Percentiles rank a stretch among this genome's conserved stretches.
These are phyloP conservation scores for Spencermartinsiella ligniputridi DNA, from an alignment of 1,139 yeast species.

Conservation along the genomic window DNA sequence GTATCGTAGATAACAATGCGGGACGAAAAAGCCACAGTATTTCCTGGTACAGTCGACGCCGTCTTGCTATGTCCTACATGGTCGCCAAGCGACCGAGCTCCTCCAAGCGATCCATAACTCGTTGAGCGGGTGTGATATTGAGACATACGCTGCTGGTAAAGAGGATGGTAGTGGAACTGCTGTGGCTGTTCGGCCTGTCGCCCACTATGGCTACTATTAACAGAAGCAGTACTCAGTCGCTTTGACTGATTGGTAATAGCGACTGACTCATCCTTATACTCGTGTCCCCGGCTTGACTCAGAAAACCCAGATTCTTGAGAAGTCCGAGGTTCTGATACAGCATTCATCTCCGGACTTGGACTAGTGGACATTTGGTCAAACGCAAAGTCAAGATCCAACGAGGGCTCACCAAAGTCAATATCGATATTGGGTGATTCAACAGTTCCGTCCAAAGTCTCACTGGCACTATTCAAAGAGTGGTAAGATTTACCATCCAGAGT, in stretches of 20 bases:
- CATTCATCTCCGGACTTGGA: not conserved
- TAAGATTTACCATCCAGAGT: not conserved
- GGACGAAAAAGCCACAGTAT: constrained; percentile 69
- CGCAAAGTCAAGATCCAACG: constrained; percentile 12
- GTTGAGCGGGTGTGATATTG: constrained; percentile 12
- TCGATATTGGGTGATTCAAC: not conserved
- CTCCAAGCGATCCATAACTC: constrained; percentile 11
- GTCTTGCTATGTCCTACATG: constrained; percentile 9
- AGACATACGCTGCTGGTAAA: constrained; percentile 21
- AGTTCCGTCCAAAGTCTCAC: not conserved
- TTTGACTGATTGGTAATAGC: not conserved
- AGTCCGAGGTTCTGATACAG: not conserved
- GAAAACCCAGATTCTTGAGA: constrained; percentile 1
- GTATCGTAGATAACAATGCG: constrained; percentile 84
- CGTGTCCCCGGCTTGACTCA: not conserved
- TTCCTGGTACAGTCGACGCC: constrained; percentile 13
- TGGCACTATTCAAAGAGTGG: constrained; percentile 3
- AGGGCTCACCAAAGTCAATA: constrained; percentile 7
- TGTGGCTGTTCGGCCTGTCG: constrained; percentile 8
- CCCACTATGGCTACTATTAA: constrained; percentile 3
- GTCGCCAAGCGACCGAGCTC: constrained; percentile 2
- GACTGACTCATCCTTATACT: not conserved
- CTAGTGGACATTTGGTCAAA: constrained; percentile 10
- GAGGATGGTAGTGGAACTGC: constrained; percentile 20
- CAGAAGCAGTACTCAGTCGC: not conserved